Evolutionary conservation across 2,329 filamentous ascomycete genomes (phyloP).

Genomic region (Ploettnerulaceae sp.): DNA sequence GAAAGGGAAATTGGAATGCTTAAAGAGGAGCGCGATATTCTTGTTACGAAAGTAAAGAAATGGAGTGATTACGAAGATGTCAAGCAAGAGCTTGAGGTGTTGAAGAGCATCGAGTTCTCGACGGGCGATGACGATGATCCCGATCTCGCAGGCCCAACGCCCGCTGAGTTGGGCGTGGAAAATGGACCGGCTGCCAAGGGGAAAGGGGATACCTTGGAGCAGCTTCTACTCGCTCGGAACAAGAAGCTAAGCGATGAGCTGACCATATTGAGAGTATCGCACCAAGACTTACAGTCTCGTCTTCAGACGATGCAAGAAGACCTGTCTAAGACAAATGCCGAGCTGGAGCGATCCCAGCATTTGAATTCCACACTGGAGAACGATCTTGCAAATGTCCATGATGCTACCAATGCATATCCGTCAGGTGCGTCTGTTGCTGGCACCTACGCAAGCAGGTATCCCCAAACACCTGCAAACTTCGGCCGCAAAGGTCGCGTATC

Average conservation of each 20-base stretch:
- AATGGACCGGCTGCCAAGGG: conserved; percentile 50
- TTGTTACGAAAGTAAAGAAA: conserved; percentile 78
- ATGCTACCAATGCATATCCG: conserved; percentile 79
- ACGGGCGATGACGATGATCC: conserved; percentile 77
- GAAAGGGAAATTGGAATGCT: conserved; percentile 74
- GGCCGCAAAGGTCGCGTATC: conserved; percentile 66
- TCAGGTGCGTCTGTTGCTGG: conserved; percentile 90
- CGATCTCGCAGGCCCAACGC: conserved; percentile 37
- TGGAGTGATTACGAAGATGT: conserved; percentile 95
- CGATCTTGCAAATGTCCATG: conserved; percentile 82
- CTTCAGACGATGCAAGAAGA: conserved; percentile 79
- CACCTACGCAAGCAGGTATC: conserved; percentile 78
- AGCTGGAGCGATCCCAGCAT: conserved; percentile 78
- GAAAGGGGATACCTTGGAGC: conserved; percentile 80
- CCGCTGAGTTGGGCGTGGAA: conserved; percentile 27
- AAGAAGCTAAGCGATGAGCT: conserved; percentile 95
- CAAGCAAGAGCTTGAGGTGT: conserved; percentile 90
- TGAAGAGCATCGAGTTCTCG: conserved; percentile 97
- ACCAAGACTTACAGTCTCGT: conserved; percentile 81
- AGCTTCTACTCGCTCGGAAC: conserved; percentile 85
- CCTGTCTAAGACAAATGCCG: conserved; percentile 74
- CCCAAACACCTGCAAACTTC: conserved; percentile 58
- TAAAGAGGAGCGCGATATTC: conserved; percentile 72
- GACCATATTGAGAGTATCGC: conserved; percentile 86
- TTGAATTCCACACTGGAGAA: conserved; percentile 88